phyloP scores from a whole-genome alignment of 345 rosid species.

The Barbarea vulgaris region DNA sequence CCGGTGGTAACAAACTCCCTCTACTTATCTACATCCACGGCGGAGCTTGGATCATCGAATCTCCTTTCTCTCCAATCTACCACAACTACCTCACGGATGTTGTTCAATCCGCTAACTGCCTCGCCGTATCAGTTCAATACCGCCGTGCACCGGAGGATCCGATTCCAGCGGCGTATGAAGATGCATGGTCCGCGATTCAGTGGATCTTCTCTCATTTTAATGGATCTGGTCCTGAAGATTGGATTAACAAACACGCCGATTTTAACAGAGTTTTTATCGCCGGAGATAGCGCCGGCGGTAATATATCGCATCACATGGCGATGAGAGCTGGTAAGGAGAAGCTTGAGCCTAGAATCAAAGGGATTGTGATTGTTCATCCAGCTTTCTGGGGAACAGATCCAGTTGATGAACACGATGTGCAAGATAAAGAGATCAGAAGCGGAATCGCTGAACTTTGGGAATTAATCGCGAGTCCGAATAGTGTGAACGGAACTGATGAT shows the following conservation, averaged over 20 bases:
- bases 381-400: constrained; percentile 57
- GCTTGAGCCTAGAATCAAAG: constrained; percentile 29
- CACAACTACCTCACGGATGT: constrained; percentile 37
- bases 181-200: constrained; percentile 52
- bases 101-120: constrained; percentile 44
- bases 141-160: constrained; percentile 56
- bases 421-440: constrained; percentile 37
- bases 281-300: constrained; percentile 60
- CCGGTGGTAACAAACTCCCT: constrained; percentile 37
- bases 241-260: constrained; percentile 48
- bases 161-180: constrained; percentile 49
- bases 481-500: constrained; percentile 42
- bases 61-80: constrained; percentile 45
- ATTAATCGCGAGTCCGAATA: constrained; percentile 48
- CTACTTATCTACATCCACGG: constrained; percentile 62
- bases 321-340: constrained; percentile 45
- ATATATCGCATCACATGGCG: constrained; percentile 54
- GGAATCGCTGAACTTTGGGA: constrained; percentile 49
- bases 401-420: constrained; percentile 46
- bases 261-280: constrained; percentile 42
- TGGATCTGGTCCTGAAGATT: constrained; percentile 41
- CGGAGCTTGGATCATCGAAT: constrained; percentile 53
- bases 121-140: constrained; percentile 50
- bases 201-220: constrained; percentile 45
- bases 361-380: constrained; percentile 50